Conservation (phyloP, 2,329 filamentous ascomycete genomes). For the Whalleya microplaca region DNA sequence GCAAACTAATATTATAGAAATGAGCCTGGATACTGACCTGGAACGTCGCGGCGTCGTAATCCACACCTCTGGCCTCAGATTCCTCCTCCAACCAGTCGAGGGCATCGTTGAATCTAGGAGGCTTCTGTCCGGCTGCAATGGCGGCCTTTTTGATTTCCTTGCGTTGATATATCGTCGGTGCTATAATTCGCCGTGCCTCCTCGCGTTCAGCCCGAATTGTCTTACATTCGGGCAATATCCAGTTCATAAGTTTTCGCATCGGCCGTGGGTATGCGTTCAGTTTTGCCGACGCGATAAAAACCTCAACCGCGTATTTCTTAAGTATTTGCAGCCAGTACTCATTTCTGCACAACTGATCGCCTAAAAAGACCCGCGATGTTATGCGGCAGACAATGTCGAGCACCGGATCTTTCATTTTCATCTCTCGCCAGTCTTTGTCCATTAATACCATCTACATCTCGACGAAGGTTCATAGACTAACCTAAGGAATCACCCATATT, state of each 20-base stretch:
- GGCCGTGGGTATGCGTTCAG: conserved; percentile 43
- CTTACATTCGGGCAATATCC: conserved; percentile 45
- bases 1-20: not conserved
- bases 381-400: conserved; percentile 48
- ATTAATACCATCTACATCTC: not conserved
- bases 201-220: conserved; percentile 36
- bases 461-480: not conserved
- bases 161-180: conserved; percentile 28
- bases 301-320: conserved; percentile 42
- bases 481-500: conserved; percentile 19
- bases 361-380: conserved; percentile 51
- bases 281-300: conserved; percentile 34
- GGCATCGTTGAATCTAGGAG: conserved; percentile 36
- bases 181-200: conserved; percentile 29
- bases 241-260: conserved; percentile 44
- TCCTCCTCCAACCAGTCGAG: conserved; percentile 45
- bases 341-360: conserved; percentile 46
- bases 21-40: conserved; percentile 20
- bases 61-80: conserved; percentile 29
- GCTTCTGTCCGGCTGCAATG: conserved; percentile 16
- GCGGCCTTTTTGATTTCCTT: conserved; percentile 14
- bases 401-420: conserved; percentile 36
- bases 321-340: conserved; percentile 47
- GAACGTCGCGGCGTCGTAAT: conserved; percentile 32
- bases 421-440: conserved; percentile 43